These are phyloP conservation scores for Termitomyces sp. DNA, from an alignment of 768 basidiomycete species.

Conservation along the genomic window DNA sequence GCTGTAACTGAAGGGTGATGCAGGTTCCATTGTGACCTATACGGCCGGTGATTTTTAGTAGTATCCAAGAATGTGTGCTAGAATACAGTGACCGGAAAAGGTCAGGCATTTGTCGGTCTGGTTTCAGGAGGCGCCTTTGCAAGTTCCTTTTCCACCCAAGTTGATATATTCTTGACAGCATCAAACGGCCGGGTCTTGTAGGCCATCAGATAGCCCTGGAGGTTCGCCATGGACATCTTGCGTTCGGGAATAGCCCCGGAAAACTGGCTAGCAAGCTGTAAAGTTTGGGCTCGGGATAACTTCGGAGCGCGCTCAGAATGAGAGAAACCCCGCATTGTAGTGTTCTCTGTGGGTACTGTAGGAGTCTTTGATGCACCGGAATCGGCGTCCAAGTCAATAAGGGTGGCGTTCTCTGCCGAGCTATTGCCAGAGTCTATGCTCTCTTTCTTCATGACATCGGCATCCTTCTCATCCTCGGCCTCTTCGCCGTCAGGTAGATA, in stretches of 20 bases:
- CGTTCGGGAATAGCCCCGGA: constrained; percentile 47
- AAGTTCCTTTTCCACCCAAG: constrained; percentile 50
- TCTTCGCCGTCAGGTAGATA: constrained; percentile 46
- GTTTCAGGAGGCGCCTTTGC: background rate
- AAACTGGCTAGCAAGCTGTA: constrained; percentile 53
- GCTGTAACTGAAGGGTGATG: background rate
- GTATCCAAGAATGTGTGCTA: background rate
- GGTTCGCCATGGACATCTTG: constrained; percentile 45
- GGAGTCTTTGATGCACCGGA: background rate
- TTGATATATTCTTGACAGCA: constrained; percentile 43
- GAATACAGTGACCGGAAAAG: background rate
- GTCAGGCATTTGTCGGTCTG: background rate
- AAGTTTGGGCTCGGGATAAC: constrained; percentile 37
- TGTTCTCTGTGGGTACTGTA: constrained; percentile 10
- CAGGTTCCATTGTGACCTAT: background rate
- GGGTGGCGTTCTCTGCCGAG: constrained; percentile 8
- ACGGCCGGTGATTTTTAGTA: too few relatives aligned
- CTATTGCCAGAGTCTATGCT: constrained; percentile 19
- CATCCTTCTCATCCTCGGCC: constrained; percentile 21
- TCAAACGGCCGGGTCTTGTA: constrained; percentile 59
- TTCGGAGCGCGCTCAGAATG: constrained; percentile 36
- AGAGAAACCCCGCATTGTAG: constrained; percentile 18
- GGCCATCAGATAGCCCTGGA: constrained; percentile 64
- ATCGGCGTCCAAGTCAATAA: constrained; percentile 6
- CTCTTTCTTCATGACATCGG: constrained; percentile 10